phyloP scores from a whole-genome alignment of 345 rosid species.

The Camelina hispida region DNA sequence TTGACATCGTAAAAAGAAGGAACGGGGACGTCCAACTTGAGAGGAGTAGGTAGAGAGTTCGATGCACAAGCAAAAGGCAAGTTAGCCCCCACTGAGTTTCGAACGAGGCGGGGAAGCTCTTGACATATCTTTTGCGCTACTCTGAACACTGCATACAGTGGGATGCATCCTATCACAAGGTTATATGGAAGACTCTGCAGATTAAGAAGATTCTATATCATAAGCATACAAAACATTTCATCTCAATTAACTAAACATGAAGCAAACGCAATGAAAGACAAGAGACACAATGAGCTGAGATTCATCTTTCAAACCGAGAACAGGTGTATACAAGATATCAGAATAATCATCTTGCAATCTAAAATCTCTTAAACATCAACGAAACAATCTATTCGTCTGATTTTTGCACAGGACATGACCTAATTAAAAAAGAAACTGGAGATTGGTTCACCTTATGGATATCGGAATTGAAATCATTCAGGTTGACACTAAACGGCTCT shows the following conservation, averaged over 20 bases:
- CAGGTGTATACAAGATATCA: not conserved
- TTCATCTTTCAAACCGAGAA: not conserved
- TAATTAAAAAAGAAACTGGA: not conserved
- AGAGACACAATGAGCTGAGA: not conserved
- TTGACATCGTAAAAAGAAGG: conserved; percentile 73
- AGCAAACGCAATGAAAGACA: conserved; percentile 7
- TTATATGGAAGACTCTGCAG: conserved; percentile 59
- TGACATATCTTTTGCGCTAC: conserved; percentile 48
- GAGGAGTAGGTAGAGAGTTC: conserved; percentile 79
- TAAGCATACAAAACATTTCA: not conserved
- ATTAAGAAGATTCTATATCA: conserved; percentile 36
- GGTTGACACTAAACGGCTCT: conserved; percentile 4
- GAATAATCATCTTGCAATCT: not conserved
- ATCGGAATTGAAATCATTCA: conserved; percentile 26
- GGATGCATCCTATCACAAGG: conserved; percentile 50
- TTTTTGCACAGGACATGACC: not conserved
- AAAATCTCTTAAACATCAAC: not conserved
- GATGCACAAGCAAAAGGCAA: conserved; percentile 79
- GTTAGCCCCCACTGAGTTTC: conserved; percentile 47
- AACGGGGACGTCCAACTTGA: conserved; percentile 68
- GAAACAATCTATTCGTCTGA: not conserved
- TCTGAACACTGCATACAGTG: conserved; percentile 53
- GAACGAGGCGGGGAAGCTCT: conserved; percentile 48
- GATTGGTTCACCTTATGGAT: conserved; percentile 36
- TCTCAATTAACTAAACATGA: not conserved